Conservation (phyloP, 208 protist species). For the Wallacemonas sp. region DNA sequence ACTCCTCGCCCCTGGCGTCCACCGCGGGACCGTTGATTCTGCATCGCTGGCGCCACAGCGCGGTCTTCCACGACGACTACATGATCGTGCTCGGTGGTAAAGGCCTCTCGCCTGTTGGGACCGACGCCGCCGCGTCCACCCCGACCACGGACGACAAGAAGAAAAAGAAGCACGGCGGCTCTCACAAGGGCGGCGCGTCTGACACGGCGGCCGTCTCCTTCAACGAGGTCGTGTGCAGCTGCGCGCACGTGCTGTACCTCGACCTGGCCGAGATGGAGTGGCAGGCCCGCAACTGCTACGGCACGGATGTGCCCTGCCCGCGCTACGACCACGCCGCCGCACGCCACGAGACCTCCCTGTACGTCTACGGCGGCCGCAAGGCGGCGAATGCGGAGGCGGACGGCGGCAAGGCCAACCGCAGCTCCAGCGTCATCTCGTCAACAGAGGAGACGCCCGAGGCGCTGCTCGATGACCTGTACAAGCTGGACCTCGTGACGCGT, state of each 20-base stretch:
- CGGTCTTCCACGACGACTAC: conserved; percentile 55
- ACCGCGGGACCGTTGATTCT: not conserved
- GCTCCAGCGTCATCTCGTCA: too few species aligned
- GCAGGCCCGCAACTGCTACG: conserved; percentile 33
- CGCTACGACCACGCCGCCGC: conserved; percentile 62
- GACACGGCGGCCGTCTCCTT: too few species aligned
- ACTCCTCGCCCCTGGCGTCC: conserved; percentile 10
- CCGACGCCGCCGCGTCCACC: not conserved
- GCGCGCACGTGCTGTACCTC: conserved; percentile 47
- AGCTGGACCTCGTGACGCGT: conserved; percentile 59
- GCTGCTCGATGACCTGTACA: conserved; percentile 62
- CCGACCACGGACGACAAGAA: conserved; percentile 12
- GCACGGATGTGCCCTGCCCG: conserved; percentile 38
- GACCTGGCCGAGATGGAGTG: conserved; percentile 44
- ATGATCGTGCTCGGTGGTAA: conserved; percentile 63
- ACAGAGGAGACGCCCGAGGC: too few species aligned
- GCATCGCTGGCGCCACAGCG: conserved; percentile 61
- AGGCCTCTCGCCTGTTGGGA: not conserved
- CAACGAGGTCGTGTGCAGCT: conserved; percentile 33
- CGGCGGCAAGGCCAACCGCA: too few species aligned
- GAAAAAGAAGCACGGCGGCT: conserved; percentile 2
- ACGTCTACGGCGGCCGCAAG: conserved; percentile 44
- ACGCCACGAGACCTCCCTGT: conserved; percentile 22
- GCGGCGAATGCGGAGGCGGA: not conserved
- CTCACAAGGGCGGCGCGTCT: not conserved